These are phyloP conservation scores for Malassezia sympodialis DNA, from an alignment of 1,284 basidiomycete genomes.

Conservation along the genomic window DNA sequence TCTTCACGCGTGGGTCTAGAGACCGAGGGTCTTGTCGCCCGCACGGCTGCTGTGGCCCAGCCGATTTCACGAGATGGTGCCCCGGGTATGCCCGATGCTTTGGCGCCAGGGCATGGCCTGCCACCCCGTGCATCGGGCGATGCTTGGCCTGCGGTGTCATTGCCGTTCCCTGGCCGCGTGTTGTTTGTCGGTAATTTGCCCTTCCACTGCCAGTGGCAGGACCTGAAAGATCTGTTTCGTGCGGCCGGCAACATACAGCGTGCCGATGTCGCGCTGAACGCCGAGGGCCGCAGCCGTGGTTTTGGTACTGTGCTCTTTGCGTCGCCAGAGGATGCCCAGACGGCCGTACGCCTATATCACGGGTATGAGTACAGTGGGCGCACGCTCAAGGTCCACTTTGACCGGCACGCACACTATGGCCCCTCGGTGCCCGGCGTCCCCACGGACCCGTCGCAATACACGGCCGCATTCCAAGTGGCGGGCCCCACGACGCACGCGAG, in stretches of 20 bases:
- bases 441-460: constrained; percentile 43
- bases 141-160: background rate
- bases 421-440: constrained; percentile 24
- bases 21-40: background rate
- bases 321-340: constrained; percentile 76
- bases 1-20: background rate
- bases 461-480: constrained; percentile 27
- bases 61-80: background rate
- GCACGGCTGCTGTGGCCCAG: background rate
- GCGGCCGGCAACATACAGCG: constrained; percentile 64
- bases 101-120: background rate
- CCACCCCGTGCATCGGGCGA: background rate
- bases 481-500: background rate
- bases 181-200: constrained; percentile 46
- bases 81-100: background rate
- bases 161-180: constrained; percentile 40
- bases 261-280: constrained; percentile 82
- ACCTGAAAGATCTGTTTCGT: constrained; percentile 44
- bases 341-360: constrained; percentile 58
- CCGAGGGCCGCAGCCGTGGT: constrained; percentile 80
- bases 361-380: constrained; percentile 74
- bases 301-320: constrained; percentile 87
- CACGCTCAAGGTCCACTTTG: constrained; percentile 71
- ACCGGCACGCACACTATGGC: constrained; percentile 49
- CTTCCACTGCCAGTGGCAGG: constrained; percentile 48